Conservation (phyloP, 1,284 basidiomycete genomes). For the Cystobasidium sp. region DNA sequence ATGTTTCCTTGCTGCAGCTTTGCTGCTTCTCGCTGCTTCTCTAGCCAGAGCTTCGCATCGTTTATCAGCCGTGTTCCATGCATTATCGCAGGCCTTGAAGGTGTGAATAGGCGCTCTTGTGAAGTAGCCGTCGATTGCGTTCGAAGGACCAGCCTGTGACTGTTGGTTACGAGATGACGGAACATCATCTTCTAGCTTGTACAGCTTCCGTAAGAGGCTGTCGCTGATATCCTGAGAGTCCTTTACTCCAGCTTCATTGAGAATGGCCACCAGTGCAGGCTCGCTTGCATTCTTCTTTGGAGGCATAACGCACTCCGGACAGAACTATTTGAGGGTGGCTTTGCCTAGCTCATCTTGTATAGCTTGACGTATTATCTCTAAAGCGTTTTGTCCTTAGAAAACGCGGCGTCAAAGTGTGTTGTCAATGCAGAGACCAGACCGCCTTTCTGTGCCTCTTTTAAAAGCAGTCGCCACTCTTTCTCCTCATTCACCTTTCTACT, state of each 20-base stretch:
- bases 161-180: too few species aligned
- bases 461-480: not conserved
- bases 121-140: not conserved
- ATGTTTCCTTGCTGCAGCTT: constrained; percentile 21
- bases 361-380: not conserved
- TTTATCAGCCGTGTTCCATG: constrained; percentile 33
- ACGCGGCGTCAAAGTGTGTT: not conserved
- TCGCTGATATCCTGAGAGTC: constrained; percentile 1
- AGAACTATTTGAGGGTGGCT: not conserved
- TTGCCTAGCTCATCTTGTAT: not conserved
- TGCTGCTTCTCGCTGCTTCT: not conserved
- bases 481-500: not conserved
- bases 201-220: constrained; percentile 27
- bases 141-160: not conserved
- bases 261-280: constrained; percentile 17
- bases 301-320: not conserved
- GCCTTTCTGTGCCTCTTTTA: not conserved
- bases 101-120: constrained; percentile 14
- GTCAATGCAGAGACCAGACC: not conserved
- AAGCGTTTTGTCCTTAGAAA: not conserved
- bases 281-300: constrained; percentile 21
- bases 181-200: constrained; percentile 35
- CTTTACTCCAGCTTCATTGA: constrained; percentile 9
- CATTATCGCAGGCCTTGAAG: constrained; percentile 26
- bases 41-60: constrained; percentile 1